Evolutionary conservation across 148 eudicot species (phyloP).

Genomic region (Camellia sinensis): DNA sequence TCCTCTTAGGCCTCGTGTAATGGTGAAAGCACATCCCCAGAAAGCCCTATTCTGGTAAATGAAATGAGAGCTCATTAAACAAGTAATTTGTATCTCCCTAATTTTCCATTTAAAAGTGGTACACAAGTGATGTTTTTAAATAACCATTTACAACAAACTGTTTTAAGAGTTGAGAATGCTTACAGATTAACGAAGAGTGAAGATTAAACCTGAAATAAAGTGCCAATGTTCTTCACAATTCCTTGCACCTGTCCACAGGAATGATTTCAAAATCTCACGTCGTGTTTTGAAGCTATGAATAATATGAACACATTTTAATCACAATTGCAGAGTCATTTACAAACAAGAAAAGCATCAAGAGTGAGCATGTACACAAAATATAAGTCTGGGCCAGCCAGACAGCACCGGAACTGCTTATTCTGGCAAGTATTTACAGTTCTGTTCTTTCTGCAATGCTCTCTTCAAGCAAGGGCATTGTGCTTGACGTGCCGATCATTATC

Average conservation of each 20-base stretch:
- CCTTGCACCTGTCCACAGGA: background rate
- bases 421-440: conserved; percentile 6
- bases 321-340: background rate
- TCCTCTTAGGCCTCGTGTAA: no score
- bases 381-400: background rate
- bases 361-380: background rate
- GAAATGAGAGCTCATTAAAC: no score
- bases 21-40: no score
- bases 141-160: background rate
- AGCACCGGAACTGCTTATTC: background rate
- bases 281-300: background rate
- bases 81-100: no score
- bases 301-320: background rate
- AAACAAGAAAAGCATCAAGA: background rate
- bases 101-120: no score
- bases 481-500: conserved; percentile 26
- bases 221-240: background rate
- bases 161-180: background rate
- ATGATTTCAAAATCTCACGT: background rate
- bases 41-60: no score
- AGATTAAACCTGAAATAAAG: background rate
- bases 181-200: background rate
- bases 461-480: conserved; percentile 42
- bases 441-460: conserved; percentile 30
- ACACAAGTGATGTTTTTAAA: no score